phyloP scores from a whole-genome alignment of 129 eudicot genomes.

The Dittrichia graveolens region DNA sequence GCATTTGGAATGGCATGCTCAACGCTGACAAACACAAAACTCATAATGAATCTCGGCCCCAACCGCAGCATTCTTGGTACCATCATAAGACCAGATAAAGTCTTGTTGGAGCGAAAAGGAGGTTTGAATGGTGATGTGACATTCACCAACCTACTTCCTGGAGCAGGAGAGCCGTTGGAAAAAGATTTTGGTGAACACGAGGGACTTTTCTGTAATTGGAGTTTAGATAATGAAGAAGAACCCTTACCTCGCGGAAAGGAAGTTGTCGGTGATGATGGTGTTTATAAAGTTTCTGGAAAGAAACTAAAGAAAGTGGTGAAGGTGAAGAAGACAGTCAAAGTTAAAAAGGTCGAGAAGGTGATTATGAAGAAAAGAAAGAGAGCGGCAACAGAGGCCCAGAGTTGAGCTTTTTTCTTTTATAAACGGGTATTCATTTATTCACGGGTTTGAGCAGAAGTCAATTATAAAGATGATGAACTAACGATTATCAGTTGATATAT shows the following conservation, averaged over 20 bases:
- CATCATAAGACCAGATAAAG: slow-evolving; percentile 86
- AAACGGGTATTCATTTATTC: not conserved
- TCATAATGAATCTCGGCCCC: slow-evolving; percentile 65
- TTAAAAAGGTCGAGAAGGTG: slow-evolving; percentile 38
- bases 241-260: slow-evolving; percentile 66
- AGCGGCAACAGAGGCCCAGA: slow-evolving; percentile 1
- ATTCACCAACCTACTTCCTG: slow-evolving; percentile 66
- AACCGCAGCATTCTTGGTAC: slow-evolving; percentile 73
- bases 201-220: slow-evolving; percentile 77
- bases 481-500: too few relatives aligned
- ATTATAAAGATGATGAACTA: too few relatives aligned
- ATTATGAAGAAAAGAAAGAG: slow-evolving; percentile 42
- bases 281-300: slow-evolving; percentile 50
- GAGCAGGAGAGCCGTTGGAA: slow-evolving; percentile 61
- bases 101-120: slow-evolving; percentile 81
- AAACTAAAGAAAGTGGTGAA: slow-evolving; percentile 67
- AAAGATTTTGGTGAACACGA: slow-evolving; percentile 47
- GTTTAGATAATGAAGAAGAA: slow-evolving; percentile 60
- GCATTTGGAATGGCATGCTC: slow-evolving; percentile 87
- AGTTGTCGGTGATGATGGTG: slow-evolving; percentile 27
- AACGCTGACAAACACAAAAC: slow-evolving; percentile 63
- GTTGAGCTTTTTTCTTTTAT: not conserved
- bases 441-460: slow-evolving; percentile 2
- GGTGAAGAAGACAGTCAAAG: slow-evolving; percentile 47
- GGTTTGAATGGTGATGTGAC: slow-evolving; percentile 69